phyloP scores from a whole-genome alignment of 495 filamentous ascomycete species.

The Bacidia rubella region DNA sequence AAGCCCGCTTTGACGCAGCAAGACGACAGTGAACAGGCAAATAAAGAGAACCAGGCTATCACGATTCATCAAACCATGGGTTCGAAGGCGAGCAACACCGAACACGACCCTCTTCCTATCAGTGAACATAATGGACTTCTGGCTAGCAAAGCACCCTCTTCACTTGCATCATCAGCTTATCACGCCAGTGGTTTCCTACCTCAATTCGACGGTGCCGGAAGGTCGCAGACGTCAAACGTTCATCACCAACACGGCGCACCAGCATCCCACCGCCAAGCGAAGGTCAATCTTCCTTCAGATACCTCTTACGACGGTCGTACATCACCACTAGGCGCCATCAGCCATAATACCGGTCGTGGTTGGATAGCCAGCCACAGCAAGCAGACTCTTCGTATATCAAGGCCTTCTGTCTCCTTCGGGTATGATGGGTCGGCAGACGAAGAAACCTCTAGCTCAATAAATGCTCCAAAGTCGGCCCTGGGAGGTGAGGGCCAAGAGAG shows the following conservation, averaged over 20 bases:
- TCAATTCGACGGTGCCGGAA: slow-evolving; percentile 19
- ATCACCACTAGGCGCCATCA: not conserved
- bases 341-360: not conserved
- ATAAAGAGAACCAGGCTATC: not conserved
- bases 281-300: slow-evolving; percentile 3
- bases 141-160: slow-evolving; percentile 15
- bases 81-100: not conserved
- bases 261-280: slow-evolving; percentile 2
- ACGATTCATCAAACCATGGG: not conserved
- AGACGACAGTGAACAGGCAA: not conserved
- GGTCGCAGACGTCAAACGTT: slow-evolving; percentile 5
- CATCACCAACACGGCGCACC: slow-evolving; percentile 1
- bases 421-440: not conserved
- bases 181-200: slow-evolving; percentile 24
- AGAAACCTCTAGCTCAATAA: not conserved
- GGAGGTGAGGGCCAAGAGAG: no score
- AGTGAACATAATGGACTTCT: slow-evolving; percentile 13
- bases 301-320: not conserved
- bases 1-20: not conserved
- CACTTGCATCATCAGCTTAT: slow-evolving; percentile 17
- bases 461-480: not conserved
- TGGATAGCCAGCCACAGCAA: not conserved
- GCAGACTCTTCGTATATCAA: not conserved
- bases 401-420: not conserved
- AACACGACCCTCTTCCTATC: slow-evolving; percentile 7